Evolutionary conservation across 345 rosid genomes (phyloP).

Genomic region (Citrus cavaleriei): DNA sequence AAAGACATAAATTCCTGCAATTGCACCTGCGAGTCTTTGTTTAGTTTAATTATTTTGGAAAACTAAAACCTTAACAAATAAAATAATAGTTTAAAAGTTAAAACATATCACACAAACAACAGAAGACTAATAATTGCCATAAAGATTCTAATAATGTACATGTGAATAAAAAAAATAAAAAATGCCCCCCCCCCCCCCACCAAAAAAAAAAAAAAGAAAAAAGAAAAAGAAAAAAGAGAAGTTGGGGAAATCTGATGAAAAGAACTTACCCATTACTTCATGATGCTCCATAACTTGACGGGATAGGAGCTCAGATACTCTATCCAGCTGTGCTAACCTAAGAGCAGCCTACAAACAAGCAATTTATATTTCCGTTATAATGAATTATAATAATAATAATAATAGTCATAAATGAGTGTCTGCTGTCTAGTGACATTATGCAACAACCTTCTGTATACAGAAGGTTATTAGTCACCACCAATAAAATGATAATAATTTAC

Average conservation of each 20-base stretch:
- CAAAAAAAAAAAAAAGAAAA: neutral
- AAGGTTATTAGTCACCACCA: neutral
- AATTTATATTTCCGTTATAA: conserved; percentile 1
- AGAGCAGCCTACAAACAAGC: conserved; percentile 63
- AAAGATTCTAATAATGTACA: neutral
- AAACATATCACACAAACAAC: neutral
- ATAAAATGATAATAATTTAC: no score
- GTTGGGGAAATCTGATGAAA: conserved; percentile 5
- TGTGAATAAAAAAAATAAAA: neutral
- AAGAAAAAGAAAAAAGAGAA: neutral
- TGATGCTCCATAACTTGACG: conserved; percentile 92
- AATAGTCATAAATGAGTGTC: no score
- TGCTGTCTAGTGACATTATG: neutral
- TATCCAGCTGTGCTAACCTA: conserved; percentile 87
- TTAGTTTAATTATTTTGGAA: neutral
- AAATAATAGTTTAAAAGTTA: neutral
- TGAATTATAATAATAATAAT: neutral
- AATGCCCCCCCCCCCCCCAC: neutral
- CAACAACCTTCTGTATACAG: neutral
- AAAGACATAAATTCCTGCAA: neutral
- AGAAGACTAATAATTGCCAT: neutral
- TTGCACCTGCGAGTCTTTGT: neutral
- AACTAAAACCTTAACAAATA: neutral
- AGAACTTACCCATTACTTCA: conserved; percentile 92
- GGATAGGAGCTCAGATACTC: conserved; percentile 74